Evolutionary conservation across 495 filamentous ascomycete species (phyloP), one percentile per base, ranked within the genome.

Genomic region (Xylaria sp.): DNA sequence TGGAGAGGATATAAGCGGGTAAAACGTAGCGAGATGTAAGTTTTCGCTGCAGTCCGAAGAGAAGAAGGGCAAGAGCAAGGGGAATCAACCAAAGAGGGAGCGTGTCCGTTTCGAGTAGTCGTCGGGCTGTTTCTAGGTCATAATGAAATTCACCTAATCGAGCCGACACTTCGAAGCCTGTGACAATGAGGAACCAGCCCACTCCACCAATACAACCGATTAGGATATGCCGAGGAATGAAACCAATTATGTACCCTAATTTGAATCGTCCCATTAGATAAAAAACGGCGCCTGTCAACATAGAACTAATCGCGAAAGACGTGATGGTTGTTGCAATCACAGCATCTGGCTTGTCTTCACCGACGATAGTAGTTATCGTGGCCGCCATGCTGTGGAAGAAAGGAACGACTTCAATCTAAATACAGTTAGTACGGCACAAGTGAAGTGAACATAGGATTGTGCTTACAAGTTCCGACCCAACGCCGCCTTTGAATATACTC

Each of bases 311-410:
- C 4, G 95, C 92, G 76, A 96, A 99, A 5, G 97, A 88, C 7
- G 93, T 88, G 71, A 98, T 97, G 3, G 93, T 96, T 0, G 96
- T 99, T 33, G 96, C 94, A 62, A 97, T 87, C 37, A 98, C 92
- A 4, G 93, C 90, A 70, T 95, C 88, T 2, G 91, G 90, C 50
- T 96, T 92, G 44, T 95, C 90, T 73, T 91, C 88, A 7, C 94
- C 93, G 57, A 98, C 90, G 35, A 85, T 83, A 31, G 84, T 82
- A 74, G 97, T 88, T 71, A 98, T 97, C 14, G 91, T 94, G 76
- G 92, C 91, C 1, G 95, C 94, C 95, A 98, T 98, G 75, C 93
- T 95, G 78, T 98, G 95, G 77, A 97, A 97, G 81, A 97, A 98
- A 3, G 95, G 95, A 8, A 98, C 94, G 9, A 98, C 94, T 83